Conservation (phyloP, 805 yeast species). For the Kodamaea nitidulidarum region DNA sequence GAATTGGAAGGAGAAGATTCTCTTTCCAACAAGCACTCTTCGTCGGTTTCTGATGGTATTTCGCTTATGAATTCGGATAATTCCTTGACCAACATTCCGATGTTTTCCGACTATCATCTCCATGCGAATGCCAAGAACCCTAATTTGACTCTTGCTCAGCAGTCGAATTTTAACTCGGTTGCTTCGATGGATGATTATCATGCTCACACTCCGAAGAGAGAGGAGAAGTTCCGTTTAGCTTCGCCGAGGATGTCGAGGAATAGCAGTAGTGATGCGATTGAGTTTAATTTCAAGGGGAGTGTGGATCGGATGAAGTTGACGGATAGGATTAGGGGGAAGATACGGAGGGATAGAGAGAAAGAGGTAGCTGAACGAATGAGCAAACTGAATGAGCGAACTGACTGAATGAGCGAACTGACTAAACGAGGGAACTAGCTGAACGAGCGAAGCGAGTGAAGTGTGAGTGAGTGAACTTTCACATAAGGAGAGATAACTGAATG, state of each 20-base stretch:
- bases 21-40: slow-evolving; percentile 19
- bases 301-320: slow-evolving; percentile 18
- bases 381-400: neutral
- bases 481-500: no score
- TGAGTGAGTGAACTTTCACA: no score
- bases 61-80: slow-evolving; percentile 60
- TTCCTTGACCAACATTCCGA: slow-evolving; percentile 61
- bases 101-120: slow-evolving; percentile 49
- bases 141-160: slow-evolving; percentile 18
- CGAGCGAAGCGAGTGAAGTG: no score
- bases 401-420: no score
- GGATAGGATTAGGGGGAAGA: slow-evolving; percentile 31
- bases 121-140: slow-evolving; percentile 29
- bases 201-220: slow-evolving; percentile 8
- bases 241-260: slow-evolving; percentile 16
- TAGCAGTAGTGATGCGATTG: slow-evolving; percentile 21
- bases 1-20: slow-evolving; percentile 8
- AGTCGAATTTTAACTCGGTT: slow-evolving; percentile 27
- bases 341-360: slow-evolving; percentile 33
- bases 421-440: no score
- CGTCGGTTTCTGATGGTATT: slow-evolving; percentile 54
- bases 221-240: neutral
- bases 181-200: slow-evolving; percentile 34
- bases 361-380: no score
- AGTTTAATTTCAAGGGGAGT: slow-evolving; percentile 28